Evolutionary conservation across 2,329 filamentous ascomycete genomes (phyloP).

Genomic region (Kalmusia sp.): DNA sequence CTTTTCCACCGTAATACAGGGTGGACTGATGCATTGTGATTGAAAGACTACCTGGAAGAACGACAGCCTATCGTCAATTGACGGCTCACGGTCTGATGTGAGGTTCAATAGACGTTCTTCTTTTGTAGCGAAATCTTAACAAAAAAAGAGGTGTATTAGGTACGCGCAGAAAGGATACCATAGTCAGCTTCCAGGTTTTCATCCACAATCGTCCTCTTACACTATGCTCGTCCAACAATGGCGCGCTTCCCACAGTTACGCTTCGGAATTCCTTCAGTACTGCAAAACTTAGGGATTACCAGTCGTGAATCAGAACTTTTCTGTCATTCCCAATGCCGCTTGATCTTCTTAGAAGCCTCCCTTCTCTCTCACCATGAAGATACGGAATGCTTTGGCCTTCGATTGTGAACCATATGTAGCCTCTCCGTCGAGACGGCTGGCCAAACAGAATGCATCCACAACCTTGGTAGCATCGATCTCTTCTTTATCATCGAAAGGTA

Average conservation of each 20-base stretch:
- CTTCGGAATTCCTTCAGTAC: no score
- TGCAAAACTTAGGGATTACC: no score
- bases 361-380: slow-evolving; percentile 24
- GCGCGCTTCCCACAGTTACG: no score
- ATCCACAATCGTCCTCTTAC: neutral
- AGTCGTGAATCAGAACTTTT: no score
- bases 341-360: neutral
- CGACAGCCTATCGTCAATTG: no score
- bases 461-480: slow-evolving; percentile 26
- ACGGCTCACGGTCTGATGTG: no score
- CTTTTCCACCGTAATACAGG: no score
- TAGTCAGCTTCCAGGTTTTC: neutral
- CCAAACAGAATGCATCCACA: slow-evolving; percentile 37
- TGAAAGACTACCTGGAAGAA: no score
- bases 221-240: no score
- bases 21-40: no score
- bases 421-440: slow-evolving; percentile 32
- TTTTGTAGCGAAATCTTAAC: no score
- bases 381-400: slow-evolving; percentile 34
- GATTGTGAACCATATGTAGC: slow-evolving; percentile 16
- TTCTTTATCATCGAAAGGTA: slow-evolving; percentile 30
- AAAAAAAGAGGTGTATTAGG: neutral
- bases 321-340: neutral
- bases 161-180: neutral
- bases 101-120: no score